Base-by-base conservation (phyloP, 441 rosid species). In the Arabidopsis lyrata region DNA sequence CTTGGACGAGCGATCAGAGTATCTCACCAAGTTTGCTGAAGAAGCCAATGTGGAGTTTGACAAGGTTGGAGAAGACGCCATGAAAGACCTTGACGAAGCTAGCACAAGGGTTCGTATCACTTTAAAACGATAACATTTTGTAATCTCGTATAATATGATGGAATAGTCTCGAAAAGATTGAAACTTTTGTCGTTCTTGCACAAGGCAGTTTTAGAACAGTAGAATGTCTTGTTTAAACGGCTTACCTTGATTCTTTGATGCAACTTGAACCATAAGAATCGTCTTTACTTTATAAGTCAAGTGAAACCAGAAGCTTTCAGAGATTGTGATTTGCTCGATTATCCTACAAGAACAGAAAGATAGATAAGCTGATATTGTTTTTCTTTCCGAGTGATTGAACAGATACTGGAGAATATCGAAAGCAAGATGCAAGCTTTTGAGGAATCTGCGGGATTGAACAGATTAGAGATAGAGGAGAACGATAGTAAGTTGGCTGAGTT, bases 321-420 rank as follows among this genome's bases (percentile, higher is more conserved):
- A 74, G 62, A 74, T 22, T 22, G 44, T 50, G 68, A 60, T 67
- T 56, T 55, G 32, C 59, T 65, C 13, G 66, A 56, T 65, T 55
- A 66, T 66, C 68, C 32, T 69, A 45, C 58, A 70, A 14, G 54
- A 52, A 32, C 63, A 47, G 59, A 68, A 39, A 29, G 50, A 27
- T 24, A 15, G 9, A 68, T 44, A 41, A 56, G 10, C 66, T 76
- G 61, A 63, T 47, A 0, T 14, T 39, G 20, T 75, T 39, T 16
- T 16, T 22, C 24, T 24, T 27, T n/a, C 41, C n/a, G 60, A 45
- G 32, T 77, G 68, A 66, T 61, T 75, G 80, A 34, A 79, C 87
- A 92, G 99, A 89, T 89, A 77, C 83, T 86, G 88, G 91, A 84
- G 90, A 88, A 85, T 34, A 87, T 95, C 24, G 98, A 92, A 79